Evolutionary conservation across 768 basidiomycete species (phyloP), one percentile per base, ranked within the genome.

Genomic region (Boletus rubescentipes): DNA sequence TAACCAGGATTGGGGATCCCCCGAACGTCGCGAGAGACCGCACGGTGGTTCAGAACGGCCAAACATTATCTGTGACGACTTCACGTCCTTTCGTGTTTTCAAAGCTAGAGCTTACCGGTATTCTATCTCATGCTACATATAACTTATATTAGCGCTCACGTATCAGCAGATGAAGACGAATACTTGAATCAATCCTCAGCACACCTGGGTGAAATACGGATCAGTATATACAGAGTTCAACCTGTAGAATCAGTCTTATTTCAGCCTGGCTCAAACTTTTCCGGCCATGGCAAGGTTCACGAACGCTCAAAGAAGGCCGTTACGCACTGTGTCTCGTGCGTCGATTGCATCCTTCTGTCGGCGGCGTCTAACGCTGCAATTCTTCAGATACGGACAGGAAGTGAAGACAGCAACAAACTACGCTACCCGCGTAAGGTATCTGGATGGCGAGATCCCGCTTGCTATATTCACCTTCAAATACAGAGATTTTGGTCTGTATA

Each of bases 281-380:
- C 36, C 1, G 37, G 48, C 12, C 53, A 62, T 43, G 42, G 46
- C 45, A 72, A 66, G 36, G 43, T 70, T 9, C 68, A 70, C 35
- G 70, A 70, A 21, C 66, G 66, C 26, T 57, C 64, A 26, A 70
- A 70, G 57, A 70, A 70, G 53, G 69, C 64, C 15, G 53, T 72
- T 10, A 59, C 66, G 1, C 66, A 70, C 9, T 62, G 66, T 49
- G 58, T 70, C 34, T 58, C 60, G 64, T 70, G 40, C 36, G 70
- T 61, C 38, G 9, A 39, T 10, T 29, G 5, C 9, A 14, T 16
- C 30, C 16, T 30, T 42, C 30, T 31, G 30, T 43, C 29, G n/a
- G 3, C 9, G 18, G 7, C 2, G 5, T 44, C 40, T 58, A 11
- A 60, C 45, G n/a, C 23, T 26, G 9, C 5, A 31, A 23, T 41